Percentiles rank a stretch among this genome's conserved stretches.
These are phyloP conservation scores for Infundibulicybe gibba DNA, from an alignment of 768 basidiomycete genomes.

Conservation along the genomic window DNA sequence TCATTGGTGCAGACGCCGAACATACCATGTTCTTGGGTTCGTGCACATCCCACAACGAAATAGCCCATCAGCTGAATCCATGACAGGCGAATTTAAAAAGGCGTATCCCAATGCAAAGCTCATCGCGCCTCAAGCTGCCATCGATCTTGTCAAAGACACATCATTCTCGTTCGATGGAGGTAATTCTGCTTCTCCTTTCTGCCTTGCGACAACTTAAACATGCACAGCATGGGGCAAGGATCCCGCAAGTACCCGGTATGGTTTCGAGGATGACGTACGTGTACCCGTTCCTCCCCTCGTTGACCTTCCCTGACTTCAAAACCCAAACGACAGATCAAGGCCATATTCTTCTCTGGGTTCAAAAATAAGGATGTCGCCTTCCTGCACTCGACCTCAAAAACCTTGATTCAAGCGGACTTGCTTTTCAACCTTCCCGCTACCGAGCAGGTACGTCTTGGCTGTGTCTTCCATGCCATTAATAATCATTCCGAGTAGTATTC, in stretches of 20 bases:
- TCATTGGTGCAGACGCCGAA: constrained; percentile 49
- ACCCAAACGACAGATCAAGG: too few relatives aligned
- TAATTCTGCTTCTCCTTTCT: too few relatives aligned
- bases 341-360: constrained; percentile 63
- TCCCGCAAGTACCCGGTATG: constrained; percentile 54
- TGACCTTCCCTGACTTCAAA: too few relatives aligned
- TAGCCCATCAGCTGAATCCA: constrained; percentile 68
- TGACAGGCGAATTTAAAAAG: too few relatives aligned
- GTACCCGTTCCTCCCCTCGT: too few relatives aligned
- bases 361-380: constrained; percentile 79
- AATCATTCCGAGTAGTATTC: neutral
- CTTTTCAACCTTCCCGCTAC: too few relatives aligned
- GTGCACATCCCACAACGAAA: too few relatives aligned
- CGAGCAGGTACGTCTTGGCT: constrained; percentile 51
- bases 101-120: too few relatives aligned
- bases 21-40: constrained; percentile 55
- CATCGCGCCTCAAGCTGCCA: constrained; percentile 44
- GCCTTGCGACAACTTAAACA: too few relatives aligned
- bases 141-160: constrained; percentile 43
- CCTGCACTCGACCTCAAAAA: constrained; percentile 61
- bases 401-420: constrained; percentile 72
- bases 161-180: constrained; percentile 58
- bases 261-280: constrained; percentile 71
- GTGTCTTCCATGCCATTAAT: too few relatives aligned
- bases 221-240: too few relatives aligned